Evolutionary conservation across 345 rosid genomes (phyloP), one percentile per base, ranked within the genome.

Genomic region (Brassica rapa): DNA sequence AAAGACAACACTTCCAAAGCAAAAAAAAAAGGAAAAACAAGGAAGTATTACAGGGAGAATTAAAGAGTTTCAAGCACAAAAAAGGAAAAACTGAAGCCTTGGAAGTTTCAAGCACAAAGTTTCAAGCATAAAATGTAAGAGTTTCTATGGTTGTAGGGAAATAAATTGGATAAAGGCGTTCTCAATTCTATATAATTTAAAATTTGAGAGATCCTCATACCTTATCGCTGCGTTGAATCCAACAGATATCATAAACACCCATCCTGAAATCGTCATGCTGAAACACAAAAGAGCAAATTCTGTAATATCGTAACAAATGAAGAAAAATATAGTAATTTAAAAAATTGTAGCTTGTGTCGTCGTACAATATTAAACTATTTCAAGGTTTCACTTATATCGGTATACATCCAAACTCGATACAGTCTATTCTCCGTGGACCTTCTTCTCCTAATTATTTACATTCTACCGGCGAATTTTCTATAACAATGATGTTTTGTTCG

Each of bases 221-320:
- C 92, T 88, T 63, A 86, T 89, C 0, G 94, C 90, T 15, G 91
- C 89, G 33, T 90, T 88, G 63, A 88, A 86, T 6, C 94, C 90
- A 25, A 87, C 90, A 0, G 90, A 83, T 73, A 90, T 80, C 91
- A 88, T 90, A 71, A 86, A 83, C 49, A 86, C 84, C 86, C 86
- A 86, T 27, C 90, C 90, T 19, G 80, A 25, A 16, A 88, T 51
- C 4, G 89, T 80, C 88, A 85, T 86, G 85, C 90, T 88, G 86
- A 80, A 71, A 53, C 60, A 53, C 23, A 53, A 16, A 53, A 15
- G 6, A 53, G n/a, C 4, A 41, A 53, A 53, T 15, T 4, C 19
- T 16, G 2, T 14, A n/a, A n/a, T 49, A 51, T 51, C 16, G 55
- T 49, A 49, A n/a, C 8, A 51, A 51, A 51, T 51, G 56, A 51